Evolutionary conservation across 2,329 filamentous ascomycete genomes (phyloP).

Genomic region (Tolypocladium album): DNA sequence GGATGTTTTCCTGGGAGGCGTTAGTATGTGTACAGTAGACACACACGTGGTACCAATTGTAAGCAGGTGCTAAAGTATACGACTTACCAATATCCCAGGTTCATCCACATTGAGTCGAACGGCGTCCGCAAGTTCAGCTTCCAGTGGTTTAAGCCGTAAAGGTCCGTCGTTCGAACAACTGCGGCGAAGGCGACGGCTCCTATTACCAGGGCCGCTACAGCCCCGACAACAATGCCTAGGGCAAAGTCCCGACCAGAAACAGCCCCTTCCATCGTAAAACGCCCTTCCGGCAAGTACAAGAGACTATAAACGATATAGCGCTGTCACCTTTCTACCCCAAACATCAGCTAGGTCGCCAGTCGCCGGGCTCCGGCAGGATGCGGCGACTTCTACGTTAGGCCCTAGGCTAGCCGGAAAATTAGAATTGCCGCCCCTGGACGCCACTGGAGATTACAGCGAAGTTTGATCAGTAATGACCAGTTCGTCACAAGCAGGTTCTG

Average conservation of each 20-base stretch:
- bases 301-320: background rate
- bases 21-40: background rate
- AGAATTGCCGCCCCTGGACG: background rate
- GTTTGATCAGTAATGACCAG: no score
- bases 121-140: constrained; percentile 39
- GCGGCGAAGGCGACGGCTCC: constrained; percentile 6
- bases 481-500: no score
- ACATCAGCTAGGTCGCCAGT: no score
- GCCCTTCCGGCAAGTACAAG: background rate
- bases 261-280: background rate
- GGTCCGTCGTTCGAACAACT: constrained; percentile 15
- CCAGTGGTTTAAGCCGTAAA: constrained; percentile 44
- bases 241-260: constrained; percentile 13
- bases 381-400: background rate
- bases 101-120: constrained; percentile 49
- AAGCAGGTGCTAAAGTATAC: constrained; percentile 1
- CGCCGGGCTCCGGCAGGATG: no score
- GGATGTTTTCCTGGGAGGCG: constrained; percentile 14
- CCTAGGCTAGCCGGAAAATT: background rate
- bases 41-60: no score
- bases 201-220: constrained; percentile 8
- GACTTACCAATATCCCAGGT: constrained; percentile 48
- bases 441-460: no score
- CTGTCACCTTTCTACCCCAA: background rate
- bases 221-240: constrained; percentile 16